Conservation (phyloP, 2,329 filamentous ascomycete genomes). For the Ceratocystis cubensis region DNA sequence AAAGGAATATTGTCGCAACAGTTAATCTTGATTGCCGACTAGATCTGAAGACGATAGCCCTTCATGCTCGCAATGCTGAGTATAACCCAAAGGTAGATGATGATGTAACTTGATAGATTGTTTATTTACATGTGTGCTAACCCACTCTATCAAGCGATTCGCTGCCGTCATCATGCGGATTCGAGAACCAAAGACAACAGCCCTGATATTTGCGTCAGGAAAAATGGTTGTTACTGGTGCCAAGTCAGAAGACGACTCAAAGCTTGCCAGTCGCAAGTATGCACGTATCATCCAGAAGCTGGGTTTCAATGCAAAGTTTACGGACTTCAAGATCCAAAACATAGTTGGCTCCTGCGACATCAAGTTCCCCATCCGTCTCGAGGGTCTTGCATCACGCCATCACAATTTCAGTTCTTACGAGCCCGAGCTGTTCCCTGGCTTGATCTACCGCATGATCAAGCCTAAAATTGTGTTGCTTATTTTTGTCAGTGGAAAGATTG, state of each 20-base stretch:
- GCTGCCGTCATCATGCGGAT: constrained; percentile 99
- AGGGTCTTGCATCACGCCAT: constrained; percentile 90
- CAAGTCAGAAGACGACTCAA: constrained; percentile 95
- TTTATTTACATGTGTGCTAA: constrained; percentile 26
- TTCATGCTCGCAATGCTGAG: constrained; percentile 96
- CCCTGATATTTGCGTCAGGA: constrained; percentile 91
- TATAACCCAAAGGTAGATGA: constrained; percentile 83
- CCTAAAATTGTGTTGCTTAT: constrained; percentile 87
- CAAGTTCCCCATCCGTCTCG: constrained; percentile 96
- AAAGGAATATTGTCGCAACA: constrained; percentile 97
- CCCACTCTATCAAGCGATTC: constrained; percentile 57
- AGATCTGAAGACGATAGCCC: constrained; percentile 96
- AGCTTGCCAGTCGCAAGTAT: constrained; percentile 93
- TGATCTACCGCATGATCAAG: constrained; percentile 99
- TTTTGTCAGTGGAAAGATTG: constrained; percentile 94
- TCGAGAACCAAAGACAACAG: constrained; percentile 95
- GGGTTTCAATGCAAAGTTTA: constrained; percentile 98
- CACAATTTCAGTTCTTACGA: constrained; percentile 99
- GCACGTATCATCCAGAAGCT: constrained; percentile 99
- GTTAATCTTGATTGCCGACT: constrained; percentile 96
- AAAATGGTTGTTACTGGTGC: constrained; percentile 99
- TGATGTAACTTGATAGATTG: not conserved
- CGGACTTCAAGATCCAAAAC: constrained; percentile 99
- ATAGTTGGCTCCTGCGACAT: constrained; percentile 98
- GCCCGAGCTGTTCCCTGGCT: constrained; percentile 93